Evolutionary conservation across 2,329 filamentous ascomycete species (phyloP), one percentile per base, ranked within the genome.

Genomic region (Aspergillus ochraceus): DNA sequence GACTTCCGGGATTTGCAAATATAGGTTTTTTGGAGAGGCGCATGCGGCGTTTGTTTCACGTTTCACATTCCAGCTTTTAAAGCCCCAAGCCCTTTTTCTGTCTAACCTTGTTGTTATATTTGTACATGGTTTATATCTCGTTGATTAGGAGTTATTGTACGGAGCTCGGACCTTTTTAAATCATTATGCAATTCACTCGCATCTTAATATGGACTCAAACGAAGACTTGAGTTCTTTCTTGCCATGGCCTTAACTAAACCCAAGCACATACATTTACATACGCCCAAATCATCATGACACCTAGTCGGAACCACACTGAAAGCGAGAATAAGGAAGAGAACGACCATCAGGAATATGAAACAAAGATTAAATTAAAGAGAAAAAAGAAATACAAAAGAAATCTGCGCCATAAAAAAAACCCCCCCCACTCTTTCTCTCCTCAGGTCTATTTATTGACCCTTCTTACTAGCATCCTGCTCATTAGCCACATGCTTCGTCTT

Each of bases 401-500:
- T 60, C 36, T 1, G 12, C 46, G 12, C 26, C 26, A 9, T 29
- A 49, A 49, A 17, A 49, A 49, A 49, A 24, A 24, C 4, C 4
- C 19, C n/a, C n/a, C 11, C 10, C 3, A 49, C 12, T n/a, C 46
- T 12, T 22, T 12, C 14, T 24, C 49, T 4, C 26, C 8, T 8
- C 26, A 17, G 3, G 26, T 29, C 26, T 29, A 29, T 19, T 24
- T 63, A 62, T 55, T 57, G 57, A 42, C 58, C 50, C 58, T 67
- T 65, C 46, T 69, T 62, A 64, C 72, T 84, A 77, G 55, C 84
- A 80, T 52, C 59, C 42, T 60, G 61, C 54, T 39, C 19, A 55
- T 61, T 68, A 0, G 55, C 59, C 10, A 79, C 66, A 61, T 74
- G 68, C 77, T 86, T 86, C 29, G 86, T 88, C 72, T 82, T 79